Base-by-base conservation (phyloP, 495 filamentous ascomycete species). In the Eremomyces bilateralis region DNA sequence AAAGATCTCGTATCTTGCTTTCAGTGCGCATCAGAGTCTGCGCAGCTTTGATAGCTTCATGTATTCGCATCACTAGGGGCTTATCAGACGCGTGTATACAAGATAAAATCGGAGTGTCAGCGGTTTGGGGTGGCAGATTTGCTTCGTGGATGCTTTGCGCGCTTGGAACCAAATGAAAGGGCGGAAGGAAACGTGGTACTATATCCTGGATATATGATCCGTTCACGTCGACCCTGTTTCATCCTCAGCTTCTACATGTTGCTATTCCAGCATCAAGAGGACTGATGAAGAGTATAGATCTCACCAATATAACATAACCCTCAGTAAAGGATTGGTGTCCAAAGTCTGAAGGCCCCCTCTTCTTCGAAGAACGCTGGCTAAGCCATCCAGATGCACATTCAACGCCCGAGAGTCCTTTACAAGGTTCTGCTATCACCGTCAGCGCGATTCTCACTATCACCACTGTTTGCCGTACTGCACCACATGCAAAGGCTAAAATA, bases 281-380 rank as follows among this genome's bases (percentile, higher is more conserved):
- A n/a, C n/a, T n/a, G n/a, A n/a, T n/a, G n/a, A n/a, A n/a, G 8
- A 20, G 21, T 34, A 34, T 20, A 20, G 5, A 5, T 34, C 15
- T n/a, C n/a, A 34, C 33, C 33, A 34, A 34, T 34, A 20, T 8
- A 34, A 20, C 19, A 34, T 21, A 4, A 21, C 6, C 20, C 33
- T 34, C n/a, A 22, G 33, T 6, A 21, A 12, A 16, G 13, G 19
- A 34, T 20, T 34, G 4, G 33, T 20, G 15, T 34, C 33, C 8
- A 34, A 19, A 10, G 33, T 34, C 10, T 34, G 33, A n/a, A 34
- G n/a, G 33, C 33, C 33, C n/a, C 33, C 33, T 11, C 33, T 13
- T 20, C 20, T 11, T 11, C 21, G 15, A 12, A 34, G 6, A 11
- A 34, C n/a, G 15, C 18, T 10, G 15, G 18, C 11, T 6, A 34